These are phyloP conservation scores for Mucor velutinosus DNA, from an alignment of 371 early-diverging fungal genomes.

Conservation along the genomic window DNA sequence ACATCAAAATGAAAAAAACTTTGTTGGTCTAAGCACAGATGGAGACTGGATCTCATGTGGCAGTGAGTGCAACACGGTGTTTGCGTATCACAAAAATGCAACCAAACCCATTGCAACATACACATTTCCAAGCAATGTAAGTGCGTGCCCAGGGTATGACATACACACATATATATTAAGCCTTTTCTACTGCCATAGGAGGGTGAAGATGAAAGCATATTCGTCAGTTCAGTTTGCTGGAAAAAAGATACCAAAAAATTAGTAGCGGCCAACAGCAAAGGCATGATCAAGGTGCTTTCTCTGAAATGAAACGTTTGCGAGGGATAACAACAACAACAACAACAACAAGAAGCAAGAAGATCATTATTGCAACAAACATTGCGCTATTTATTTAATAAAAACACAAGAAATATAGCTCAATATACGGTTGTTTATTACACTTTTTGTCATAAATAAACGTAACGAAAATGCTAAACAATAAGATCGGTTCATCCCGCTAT, in stretches of 20 bases:
- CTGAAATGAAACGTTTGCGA: conserved; percentile 10
- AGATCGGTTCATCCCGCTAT: conserved; percentile 1
- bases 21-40: conserved; percentile 85
- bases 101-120: conserved; percentile 72
- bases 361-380: conserved; percentile 4
- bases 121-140: conserved; percentile 68
- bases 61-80: conserved; percentile 87
- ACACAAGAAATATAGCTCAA: background rate
- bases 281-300: conserved; percentile 77
- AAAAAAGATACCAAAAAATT: conserved; percentile 74
- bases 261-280: conserved; percentile 89
- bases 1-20: conserved; percentile 92
- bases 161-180: background rate
- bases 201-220: conserved; percentile 60
- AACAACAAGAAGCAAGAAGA: background rate
- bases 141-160: conserved; percentile 11
- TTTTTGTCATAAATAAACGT: conserved; percentile 8
- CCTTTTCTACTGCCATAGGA: background rate
- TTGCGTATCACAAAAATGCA: conserved; percentile 76
- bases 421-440: background rate
- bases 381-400: conserved; percentile 1
- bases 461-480: background rate
- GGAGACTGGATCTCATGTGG: conserved; percentile 91
- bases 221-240: conserved; percentile 93
- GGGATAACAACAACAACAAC: background rate